Percentiles rank a stretch among this genome's conserved stretches.
Evolutionary conservation across 345 rosid genomes (phyloP).

Genomic region (Erucastrum elatum): DNA sequence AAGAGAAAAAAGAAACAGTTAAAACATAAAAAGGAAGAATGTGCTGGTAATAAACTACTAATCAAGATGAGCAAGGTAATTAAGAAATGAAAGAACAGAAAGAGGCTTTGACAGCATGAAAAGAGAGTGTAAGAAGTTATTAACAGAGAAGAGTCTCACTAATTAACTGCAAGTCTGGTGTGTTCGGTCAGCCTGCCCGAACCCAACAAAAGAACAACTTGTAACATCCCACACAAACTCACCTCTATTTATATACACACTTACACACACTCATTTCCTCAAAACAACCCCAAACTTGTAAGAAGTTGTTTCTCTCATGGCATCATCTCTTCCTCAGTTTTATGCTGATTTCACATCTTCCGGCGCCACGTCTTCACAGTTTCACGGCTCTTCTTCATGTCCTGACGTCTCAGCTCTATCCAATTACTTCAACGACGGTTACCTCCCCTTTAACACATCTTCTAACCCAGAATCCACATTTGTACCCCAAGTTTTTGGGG

Average conservation of each 20-base stretch:
- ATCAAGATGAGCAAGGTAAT: slow-evolving; percentile 1
- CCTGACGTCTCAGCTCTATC: slow-evolving; percentile 32
- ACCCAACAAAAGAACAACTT: slow-evolving; percentile 29
- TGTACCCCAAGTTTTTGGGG: slow-evolving; percentile 34
- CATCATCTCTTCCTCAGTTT: slow-evolving; percentile 57
- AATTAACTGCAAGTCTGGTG: slow-evolving; percentile 30
- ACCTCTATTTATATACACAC: slow-evolving; percentile 15
- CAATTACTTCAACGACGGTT: slow-evolving; percentile 23
- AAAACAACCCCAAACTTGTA: slow-evolving; percentile 9
- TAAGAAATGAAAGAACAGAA: slow-evolving; percentile 7
- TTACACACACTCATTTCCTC: slow-evolving; percentile 35
- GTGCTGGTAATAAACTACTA: slow-evolving; percentile 17
- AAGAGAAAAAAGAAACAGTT: slow-evolving; percentile 22
- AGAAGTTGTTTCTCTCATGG: slow-evolving; percentile 36
- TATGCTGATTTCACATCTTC: slow-evolving; percentile 46
- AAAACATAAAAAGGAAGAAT: slow-evolving; percentile 9
- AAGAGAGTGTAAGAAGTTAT: slow-evolving; percentile 33
- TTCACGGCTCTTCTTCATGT: slow-evolving; percentile 30
- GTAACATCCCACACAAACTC: slow-evolving; percentile 29
- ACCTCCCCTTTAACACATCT: slow-evolving; percentile 23
- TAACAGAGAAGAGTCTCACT: slow-evolving; percentile 29
- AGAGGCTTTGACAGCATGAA: slow-evolving; percentile 19
- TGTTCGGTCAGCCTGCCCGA: slow-evolving; percentile 36
- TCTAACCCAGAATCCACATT: slow-evolving; percentile 26
- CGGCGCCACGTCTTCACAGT: slow-evolving; percentile 41